A percentile compares a stretch with the other conserved stretches of the same genome.
phyloP scores from a whole-genome alignment of 1,284 basidiomycete species.

The Pseudozyma hubeiensis region DNA sequence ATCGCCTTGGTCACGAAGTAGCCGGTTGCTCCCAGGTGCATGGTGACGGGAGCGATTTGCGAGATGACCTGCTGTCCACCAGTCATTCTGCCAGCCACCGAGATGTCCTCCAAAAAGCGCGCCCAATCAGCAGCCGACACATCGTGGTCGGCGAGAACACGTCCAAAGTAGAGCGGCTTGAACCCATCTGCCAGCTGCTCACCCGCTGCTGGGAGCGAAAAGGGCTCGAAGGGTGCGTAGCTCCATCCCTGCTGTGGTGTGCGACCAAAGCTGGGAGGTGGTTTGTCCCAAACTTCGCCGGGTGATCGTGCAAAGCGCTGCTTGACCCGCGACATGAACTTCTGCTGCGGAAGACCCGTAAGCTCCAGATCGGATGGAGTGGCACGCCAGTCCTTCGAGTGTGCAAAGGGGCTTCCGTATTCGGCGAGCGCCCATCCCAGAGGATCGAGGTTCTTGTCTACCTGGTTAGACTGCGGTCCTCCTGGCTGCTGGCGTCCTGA shows the following conservation, averaged over 20 bases:
- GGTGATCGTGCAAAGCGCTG: constrained; percentile 22
- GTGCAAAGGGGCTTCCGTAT: constrained; percentile 7
- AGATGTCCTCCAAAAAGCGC: constrained; percentile 24
- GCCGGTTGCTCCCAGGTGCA: constrained; percentile 18
- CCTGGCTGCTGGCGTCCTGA: background rate
- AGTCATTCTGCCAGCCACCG: constrained; percentile 20
- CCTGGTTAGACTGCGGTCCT: background rate
- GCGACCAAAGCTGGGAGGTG: constrained; percentile 11
- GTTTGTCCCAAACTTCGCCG: constrained; percentile 11
- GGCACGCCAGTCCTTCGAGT: constrained; percentile 9
- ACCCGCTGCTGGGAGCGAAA: constrained; percentile 4
- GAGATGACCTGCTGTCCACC: constrained; percentile 13
- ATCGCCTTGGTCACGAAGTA: constrained; percentile 29
- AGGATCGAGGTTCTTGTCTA: constrained; percentile 5
- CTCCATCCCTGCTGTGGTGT: background rate
- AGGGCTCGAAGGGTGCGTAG: constrained; percentile 7
- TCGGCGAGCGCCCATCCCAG: constrained; percentile 2
- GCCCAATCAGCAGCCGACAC: constrained; percentile 30
- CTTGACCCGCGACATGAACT: constrained; percentile 19
- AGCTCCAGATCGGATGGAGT: constrained; percentile 1
- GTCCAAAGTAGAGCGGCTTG: constrained; percentile 16
- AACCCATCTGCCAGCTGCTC: constrained; percentile 22
- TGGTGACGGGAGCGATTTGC: constrained; percentile 21
- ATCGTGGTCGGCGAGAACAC: constrained; percentile 19
- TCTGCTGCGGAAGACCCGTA: background rate